phyloP scores from a whole-genome alignment of 495 filamentous ascomycete species.

The Lepraria neglecta region DNA sequence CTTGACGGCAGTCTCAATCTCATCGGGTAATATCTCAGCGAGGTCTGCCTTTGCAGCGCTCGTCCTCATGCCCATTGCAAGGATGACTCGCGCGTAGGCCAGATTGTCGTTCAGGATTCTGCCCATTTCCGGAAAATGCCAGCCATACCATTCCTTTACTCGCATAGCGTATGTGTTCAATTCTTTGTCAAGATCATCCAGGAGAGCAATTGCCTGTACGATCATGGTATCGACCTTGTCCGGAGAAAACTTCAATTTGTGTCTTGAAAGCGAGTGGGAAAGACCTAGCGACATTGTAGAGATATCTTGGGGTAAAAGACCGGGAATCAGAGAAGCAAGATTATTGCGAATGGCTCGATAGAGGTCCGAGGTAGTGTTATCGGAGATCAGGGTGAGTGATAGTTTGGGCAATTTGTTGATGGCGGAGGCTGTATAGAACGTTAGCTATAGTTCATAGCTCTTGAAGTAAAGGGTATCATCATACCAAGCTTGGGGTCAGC shows the following conservation, averaged over 20 bases:
- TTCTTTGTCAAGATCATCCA: conserved; percentile 98
- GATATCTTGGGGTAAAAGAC: conserved; percentile 74
- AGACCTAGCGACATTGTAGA: conserved; percentile 91
- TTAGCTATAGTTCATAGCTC: neutral
- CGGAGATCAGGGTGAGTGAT: conserved; percentile 76
- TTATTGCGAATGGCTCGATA: conserved; percentile 91
- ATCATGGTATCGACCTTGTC: conserved; percentile 99
- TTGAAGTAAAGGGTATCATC: conserved; percentile 22
- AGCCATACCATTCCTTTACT: conserved; percentile 99
- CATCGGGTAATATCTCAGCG: conserved; percentile 87
- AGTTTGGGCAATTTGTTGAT: conserved; percentile 89
- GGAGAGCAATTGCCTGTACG: conserved; percentile 85
- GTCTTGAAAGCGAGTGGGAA: conserved; percentile 93
- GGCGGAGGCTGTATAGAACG: conserved; percentile 52
- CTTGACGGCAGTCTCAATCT: conserved; percentile 90
- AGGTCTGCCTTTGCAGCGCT: conserved; percentile 73
- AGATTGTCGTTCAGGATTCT: conserved; percentile 97
- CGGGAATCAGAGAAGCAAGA: conserved; percentile 84
- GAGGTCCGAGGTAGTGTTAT: conserved; percentile 77
- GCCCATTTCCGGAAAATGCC: conserved; percentile 98
- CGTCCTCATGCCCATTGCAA: conserved; percentile 78
- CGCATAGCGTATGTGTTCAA: conserved; percentile 98
- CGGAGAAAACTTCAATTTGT: conserved; percentile 97
- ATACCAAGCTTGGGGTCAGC: conserved; percentile 87
- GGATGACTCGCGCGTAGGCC: conserved; percentile 81